phyloP scores from a whole-genome alignment of 164 flowering plant genomes.

The Aristolochia fimbriata region DNA sequence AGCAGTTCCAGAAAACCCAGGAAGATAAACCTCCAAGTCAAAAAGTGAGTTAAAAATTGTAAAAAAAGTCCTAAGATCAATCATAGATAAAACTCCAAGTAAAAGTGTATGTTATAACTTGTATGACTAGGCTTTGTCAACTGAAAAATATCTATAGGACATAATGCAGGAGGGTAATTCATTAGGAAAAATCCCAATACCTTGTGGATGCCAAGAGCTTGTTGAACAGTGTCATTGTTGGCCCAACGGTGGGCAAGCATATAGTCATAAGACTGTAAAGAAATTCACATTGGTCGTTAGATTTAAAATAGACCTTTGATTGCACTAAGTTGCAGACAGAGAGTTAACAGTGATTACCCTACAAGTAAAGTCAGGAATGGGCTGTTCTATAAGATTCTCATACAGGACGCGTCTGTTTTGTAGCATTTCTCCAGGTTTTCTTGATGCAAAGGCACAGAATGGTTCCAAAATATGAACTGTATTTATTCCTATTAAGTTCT shows the following conservation, averaged over 20 bases:
- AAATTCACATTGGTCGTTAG: neutral
- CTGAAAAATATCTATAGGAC: too few species aligned
- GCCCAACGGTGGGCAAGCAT: neutral
- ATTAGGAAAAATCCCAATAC: neutral
- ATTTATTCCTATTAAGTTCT: slow-evolving; percentile 9
- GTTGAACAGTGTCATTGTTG: neutral
- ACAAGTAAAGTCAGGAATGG: neutral
- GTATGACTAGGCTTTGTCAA: too few species aligned
- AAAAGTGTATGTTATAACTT: too few species aligned
- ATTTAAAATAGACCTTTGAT: neutral
- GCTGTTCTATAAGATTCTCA: slow-evolving; percentile 1
- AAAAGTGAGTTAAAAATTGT: too few species aligned
- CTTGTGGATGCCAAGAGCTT: neutral
- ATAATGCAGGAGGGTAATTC: too few species aligned
- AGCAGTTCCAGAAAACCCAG: too few species aligned
- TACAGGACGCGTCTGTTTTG: slow-evolving; percentile 4
- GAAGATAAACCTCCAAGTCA: too few species aligned
- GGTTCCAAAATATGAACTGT: slow-evolving; percentile 20
- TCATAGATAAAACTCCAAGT: too few species aligned
- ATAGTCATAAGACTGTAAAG: neutral
- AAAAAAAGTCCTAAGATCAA: too few species aligned
- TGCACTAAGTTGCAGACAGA: neutral
- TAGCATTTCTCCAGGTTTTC: neutral
- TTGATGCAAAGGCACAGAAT: slow-evolving; percentile 11
- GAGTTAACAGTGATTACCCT: neutral